phyloP scores from a whole-genome alignment of 148 eudicot species.

The Rhododendron mucronatum region DNA sequence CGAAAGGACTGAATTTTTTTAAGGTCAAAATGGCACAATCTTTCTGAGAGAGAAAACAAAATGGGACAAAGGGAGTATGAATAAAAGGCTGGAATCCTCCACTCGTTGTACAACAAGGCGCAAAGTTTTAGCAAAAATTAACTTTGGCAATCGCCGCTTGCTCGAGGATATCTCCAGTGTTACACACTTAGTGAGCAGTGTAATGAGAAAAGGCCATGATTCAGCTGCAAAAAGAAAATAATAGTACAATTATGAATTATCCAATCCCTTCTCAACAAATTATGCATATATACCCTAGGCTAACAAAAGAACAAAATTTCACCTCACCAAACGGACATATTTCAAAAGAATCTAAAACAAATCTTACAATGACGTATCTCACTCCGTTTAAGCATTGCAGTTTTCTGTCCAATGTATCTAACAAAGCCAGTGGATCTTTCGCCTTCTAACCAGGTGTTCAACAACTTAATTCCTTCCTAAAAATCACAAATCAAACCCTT shows the following conservation, averaged over 20 bases:
- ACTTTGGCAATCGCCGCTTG: conserved; percentile 71
- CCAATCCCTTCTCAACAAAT: not conserved
- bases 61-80: not conserved
- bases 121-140: conserved; percentile 74
- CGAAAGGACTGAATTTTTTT: not conserved
- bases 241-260: conserved; percentile 6
- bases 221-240: no score
- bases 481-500: conserved; percentile 9
- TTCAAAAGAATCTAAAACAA: not conserved
- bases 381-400: conserved; percentile 54
- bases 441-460: conserved; percentile 83
- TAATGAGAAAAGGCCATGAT: no score
- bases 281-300: not conserved
- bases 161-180: conserved; percentile 39
- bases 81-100: conserved; percentile 47
- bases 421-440: conserved; percentile 65
- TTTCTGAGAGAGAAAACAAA: not conserved
- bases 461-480: conserved; percentile 82
- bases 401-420: conserved; percentile 51
- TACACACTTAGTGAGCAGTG: no score
- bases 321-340: not conserved
- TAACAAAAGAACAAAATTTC: not conserved
- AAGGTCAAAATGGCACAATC: not conserved
- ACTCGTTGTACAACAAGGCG: conserved; percentile 71
- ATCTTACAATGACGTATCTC: conserved; percentile 73